These are phyloP conservation scores for Populus hybrid DNA, from an alignment of 441 rosid genomes.

Conservation along the genomic window DNA sequence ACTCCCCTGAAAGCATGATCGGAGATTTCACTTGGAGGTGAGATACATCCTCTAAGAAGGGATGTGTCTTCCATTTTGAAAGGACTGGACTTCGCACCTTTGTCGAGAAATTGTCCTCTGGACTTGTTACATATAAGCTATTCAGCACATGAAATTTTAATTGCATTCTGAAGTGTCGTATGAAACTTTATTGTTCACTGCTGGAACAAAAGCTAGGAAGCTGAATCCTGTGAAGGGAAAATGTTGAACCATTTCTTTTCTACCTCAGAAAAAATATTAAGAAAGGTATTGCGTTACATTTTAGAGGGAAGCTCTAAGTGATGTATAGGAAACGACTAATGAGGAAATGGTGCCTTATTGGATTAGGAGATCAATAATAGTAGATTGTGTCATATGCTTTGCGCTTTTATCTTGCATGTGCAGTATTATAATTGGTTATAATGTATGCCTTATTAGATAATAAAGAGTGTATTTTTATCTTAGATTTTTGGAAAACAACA, in stretches of 20 bases:
- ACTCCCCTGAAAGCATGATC: neutral
- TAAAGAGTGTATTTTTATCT: neutral
- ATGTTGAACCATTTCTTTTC: neutral
- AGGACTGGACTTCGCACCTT: neutral
- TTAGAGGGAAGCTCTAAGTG: neutral
- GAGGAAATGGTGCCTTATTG: neutral
- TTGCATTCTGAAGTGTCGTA: neutral
- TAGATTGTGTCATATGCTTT: neutral
- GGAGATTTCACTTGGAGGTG: neutral
- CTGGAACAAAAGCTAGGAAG: neutral
- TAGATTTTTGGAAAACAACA: conserved; percentile 2
- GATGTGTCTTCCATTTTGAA: neutral
- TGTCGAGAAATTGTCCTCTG: neutral
- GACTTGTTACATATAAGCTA: neutral
- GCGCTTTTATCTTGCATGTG: neutral
- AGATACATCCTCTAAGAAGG: neutral
- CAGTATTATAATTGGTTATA: neutral
- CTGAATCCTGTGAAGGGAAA: neutral
- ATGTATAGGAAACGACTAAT: neutral
- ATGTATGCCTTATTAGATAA: neutral
- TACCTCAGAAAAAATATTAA: neutral
- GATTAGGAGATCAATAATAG: neutral
- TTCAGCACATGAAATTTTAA: neutral
- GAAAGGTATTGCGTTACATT: neutral
- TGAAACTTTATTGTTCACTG: neutral